Evolutionary conservation across 164 flowering plant species (phyloP), one percentile per base, ranked within the genome.

Genomic region (Aristolochia californica): DNA sequence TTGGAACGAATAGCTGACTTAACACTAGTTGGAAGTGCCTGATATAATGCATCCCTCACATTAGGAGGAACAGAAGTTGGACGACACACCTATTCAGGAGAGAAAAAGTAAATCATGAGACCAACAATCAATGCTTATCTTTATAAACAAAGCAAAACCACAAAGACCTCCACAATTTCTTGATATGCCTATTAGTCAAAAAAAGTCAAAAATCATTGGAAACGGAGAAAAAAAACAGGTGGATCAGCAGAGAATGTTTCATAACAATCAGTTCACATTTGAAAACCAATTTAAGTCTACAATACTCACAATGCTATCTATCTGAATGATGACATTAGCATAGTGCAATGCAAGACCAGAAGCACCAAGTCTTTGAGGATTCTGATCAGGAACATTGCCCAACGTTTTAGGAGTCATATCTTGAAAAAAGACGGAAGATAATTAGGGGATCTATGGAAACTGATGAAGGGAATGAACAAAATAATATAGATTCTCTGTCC

Each of bases 311-410:
- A 87, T 73, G 55, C 82, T 83, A 59, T 90, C 97, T 43, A 90
- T 85, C 62, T 90, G 97, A 47, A 76, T 74, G 45, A 90, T 79
- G 52, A 90, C 83, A 62, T 85, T 87, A 43, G 97, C 97, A 75
- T 90, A 90, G 75, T 90, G 97, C 74, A 90, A 73, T 7, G 97
- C 84, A 65, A 90, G 95, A 53, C 97, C 97, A 58, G 88, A 86
- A 43, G 85, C 69, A 12, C 97, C 97, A 65, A 89, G 62, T 65
- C 74, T 74, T 57, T 74, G 71, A 56, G 68, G 76, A 61, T 56
- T 76, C 68, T 53, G 74, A n/a, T 18, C 53, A 62, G 70, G 61
- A 64, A 63, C 63, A 57, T 83, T 26, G 12, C 25, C 57, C 5
- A 40, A 10, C 13, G 43, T 16, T 40, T 44, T 44, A 27, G n/a